phyloP scores from a whole-genome alignment of 495 filamentous ascomycete genomes.

The Podospora sp. region DNA sequence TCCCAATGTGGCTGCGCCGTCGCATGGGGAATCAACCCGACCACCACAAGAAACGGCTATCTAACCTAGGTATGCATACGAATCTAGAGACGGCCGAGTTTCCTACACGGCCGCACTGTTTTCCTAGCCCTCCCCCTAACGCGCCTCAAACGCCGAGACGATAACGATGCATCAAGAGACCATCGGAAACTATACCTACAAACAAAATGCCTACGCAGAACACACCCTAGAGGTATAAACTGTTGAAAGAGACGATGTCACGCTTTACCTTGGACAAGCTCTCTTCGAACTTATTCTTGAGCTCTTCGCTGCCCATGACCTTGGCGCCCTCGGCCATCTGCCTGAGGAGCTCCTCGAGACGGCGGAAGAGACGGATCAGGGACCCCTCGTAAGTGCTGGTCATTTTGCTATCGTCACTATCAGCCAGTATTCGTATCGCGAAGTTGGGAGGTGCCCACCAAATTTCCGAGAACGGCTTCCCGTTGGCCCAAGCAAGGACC shows the following conservation, averaged over 20 bases:
- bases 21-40: not conserved
- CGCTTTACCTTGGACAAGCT: conserved; percentile 81
- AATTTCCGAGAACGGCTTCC: conserved; percentile 88
- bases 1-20: not conserved
- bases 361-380: conserved; percentile 91
- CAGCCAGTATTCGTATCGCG: not conserved
- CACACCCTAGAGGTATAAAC: conserved; percentile 70
- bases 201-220: not conserved
- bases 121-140: not conserved
- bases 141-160: not conserved
- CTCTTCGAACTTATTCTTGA: conserved; percentile 86
- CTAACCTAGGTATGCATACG: not conserved
- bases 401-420: conserved; percentile 75
- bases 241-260: conserved; percentile 92
- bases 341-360: conserved; percentile 91
- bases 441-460: conserved; percentile 62
- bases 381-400: conserved; percentile 97
- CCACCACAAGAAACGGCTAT: not conserved
- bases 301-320: conserved; percentile 95
- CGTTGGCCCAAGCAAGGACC: conserved; percentile 90
- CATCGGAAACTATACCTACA: not conserved
- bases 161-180: not conserved
- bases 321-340: conserved; percentile 97
- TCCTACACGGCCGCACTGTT: not conserved
- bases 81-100: not conserved